Conservation (phyloP, 495 filamentous ascomycete species). For the Aspergillus carlsbadensis region DNA sequence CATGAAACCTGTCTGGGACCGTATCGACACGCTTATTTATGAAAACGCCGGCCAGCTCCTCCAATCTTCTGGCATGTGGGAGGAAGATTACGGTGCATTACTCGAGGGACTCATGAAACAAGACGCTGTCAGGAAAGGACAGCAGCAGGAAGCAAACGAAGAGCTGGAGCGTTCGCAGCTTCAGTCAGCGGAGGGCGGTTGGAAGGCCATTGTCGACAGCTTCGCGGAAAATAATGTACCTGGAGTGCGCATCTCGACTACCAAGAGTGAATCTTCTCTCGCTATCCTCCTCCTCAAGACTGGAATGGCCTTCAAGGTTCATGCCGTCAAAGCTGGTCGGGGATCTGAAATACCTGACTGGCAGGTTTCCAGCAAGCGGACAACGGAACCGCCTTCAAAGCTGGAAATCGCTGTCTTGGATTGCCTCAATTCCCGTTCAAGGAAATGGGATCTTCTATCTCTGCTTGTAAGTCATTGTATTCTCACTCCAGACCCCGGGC, state of each 20-base stretch:
- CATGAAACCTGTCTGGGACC: slow-evolving; percentile 37
- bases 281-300: slow-evolving; percentile 32
- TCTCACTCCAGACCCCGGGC: background rate
- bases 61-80: slow-evolving; percentile 42
- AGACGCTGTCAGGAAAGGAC: slow-evolving; percentile 28
- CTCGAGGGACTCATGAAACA: slow-evolving; percentile 31
- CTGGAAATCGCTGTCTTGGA: slow-evolving; percentile 33
- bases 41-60: slow-evolving; percentile 37
- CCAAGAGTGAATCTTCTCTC: slow-evolving; percentile 26
- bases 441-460: slow-evolving; percentile 44
- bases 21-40: slow-evolving; percentile 33
- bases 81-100: slow-evolving; percentile 39
- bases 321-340: slow-evolving; percentile 20
- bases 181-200: slow-evolving; percentile 31
- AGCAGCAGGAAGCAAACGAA: slow-evolving; percentile 26
- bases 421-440: slow-evolving; percentile 36
- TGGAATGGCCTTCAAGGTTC: slow-evolving; percentile 35
- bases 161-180: slow-evolving; percentile 29
- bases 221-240: slow-evolving; percentile 29
- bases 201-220: slow-evolving; percentile 31
- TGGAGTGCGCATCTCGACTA: slow-evolving; percentile 29
- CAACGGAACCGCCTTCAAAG: slow-evolving; percentile 25
- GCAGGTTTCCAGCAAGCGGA: slow-evolving; percentile 29
- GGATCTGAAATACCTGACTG: slow-evolving; percentile 28
- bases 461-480: slow-evolving; percentile 34